phyloP scores from a whole-genome alignment of 2,329 filamentous ascomycete genomes.

The Teratosphaeria pseudoeucalypti region DNA sequence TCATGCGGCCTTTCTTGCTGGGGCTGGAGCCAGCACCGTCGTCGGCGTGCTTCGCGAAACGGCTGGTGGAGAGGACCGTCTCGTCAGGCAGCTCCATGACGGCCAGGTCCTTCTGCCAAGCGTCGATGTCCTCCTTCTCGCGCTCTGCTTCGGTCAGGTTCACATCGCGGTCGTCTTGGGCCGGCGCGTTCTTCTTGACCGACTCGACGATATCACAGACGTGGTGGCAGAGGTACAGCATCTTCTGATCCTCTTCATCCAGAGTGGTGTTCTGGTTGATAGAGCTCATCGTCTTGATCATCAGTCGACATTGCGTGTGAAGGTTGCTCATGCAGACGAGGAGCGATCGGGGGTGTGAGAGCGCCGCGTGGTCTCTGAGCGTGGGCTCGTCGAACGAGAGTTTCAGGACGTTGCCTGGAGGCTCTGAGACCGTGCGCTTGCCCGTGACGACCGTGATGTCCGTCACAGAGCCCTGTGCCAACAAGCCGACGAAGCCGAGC shows the following conservation, averaged over 20 bases:
- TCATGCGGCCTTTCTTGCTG: constrained; percentile 35
- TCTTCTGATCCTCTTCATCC: constrained; percentile 1
- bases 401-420: constrained; percentile 27
- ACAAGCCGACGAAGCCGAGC: constrained; percentile 29
- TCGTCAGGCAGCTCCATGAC: constrained; percentile 29
- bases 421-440: constrained; percentile 26
- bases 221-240: constrained; percentile 1
- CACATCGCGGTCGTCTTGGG: background rate
- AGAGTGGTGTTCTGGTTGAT: constrained; percentile 13
- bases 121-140: constrained; percentile 6
- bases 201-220: background rate
- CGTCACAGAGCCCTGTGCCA: constrained; percentile 25
- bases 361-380: constrained; percentile 2
- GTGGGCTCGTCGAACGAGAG: constrained; percentile 21
- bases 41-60: constrained; percentile 12
- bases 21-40: background rate
- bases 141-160: background rate
- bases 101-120: constrained; percentile 23
- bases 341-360: constrained; percentile 17
- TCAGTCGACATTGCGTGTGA: constrained; percentile 22
- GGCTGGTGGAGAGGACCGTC: constrained; percentile 23
- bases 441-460: constrained; percentile 23
- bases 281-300: constrained; percentile 15
- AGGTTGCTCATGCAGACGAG: constrained; percentile 20
- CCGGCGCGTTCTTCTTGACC: background rate